Base-by-base conservation (phyloP, 768 basidiomycete genomes). In the Leucosporidium scottii region DNA sequence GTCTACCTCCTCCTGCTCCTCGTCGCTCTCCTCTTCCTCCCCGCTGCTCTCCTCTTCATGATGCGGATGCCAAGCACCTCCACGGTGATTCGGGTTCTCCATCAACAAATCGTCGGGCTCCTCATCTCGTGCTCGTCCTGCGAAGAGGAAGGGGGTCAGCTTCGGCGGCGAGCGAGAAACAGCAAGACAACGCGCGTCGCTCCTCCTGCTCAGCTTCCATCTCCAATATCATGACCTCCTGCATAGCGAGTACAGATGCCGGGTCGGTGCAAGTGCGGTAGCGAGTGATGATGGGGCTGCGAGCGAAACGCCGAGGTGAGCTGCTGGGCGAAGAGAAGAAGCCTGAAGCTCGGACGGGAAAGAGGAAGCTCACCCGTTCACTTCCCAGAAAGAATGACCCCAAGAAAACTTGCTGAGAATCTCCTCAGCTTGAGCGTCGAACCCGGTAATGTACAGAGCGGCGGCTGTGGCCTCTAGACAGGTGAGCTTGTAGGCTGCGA, bases 391-490 rank as follows among this genome's bases (percentile, higher is more conserved):
- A 4, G 90, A 84, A 27, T 83, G 84, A 3, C 91, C 94, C 93
- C 94, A 97, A 13, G 91, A 88, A 76, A 98, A 99, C 12, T 85
- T 86, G 62, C 82, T 82, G 39, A 98, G 78, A 27, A 99, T 77
- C 30, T 82, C 82, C 61, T 93, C 88, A 0, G 91, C 93, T 75
- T 91, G 87, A 0, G 82, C 76, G 71, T 89, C 83, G 69, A 92
- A 91, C 0, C 93, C 91, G 0, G 90, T 89, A 74, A 98, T 88
- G 77, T 91, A 96, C 74, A 99, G 93, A 0, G 92, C 89, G 0
- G 94, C 96, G 0, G 96, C 93, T 7, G 97, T 73, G 0, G 81
- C 81, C 49, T 76, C 75, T 13, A 90, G 93, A 71, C 94, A 97
- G 74, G 94, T 97, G 50, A 99, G 81, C 59, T 88, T 82, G 92